phyloP scores from a whole-genome alignment of 192 early-diverging fungal species.

The Backusella circina region DNA sequence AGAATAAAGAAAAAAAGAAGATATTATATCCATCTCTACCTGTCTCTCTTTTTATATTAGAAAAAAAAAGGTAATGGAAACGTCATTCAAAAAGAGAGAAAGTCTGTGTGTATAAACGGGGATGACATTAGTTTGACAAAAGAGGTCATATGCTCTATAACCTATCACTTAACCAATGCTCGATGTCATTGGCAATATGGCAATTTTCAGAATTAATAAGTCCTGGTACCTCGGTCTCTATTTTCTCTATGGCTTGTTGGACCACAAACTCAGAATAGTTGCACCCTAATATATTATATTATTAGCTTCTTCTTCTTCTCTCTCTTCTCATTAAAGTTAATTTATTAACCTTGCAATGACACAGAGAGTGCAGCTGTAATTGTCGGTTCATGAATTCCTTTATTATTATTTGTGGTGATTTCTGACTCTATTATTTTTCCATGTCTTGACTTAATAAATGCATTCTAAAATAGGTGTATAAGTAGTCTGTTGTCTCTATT shows the following conservation, averaged over 20 bases:
- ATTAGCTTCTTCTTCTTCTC: not conserved
- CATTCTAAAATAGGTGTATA: conserved; percentile 7
- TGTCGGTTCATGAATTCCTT: conserved; percentile 22
- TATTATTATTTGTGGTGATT: not conserved
- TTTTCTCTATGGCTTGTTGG: conserved; percentile 17
- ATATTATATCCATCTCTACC: not conserved
- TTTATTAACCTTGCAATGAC: conserved; percentile 22
- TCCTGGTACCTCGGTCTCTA: conserved; percentile 21
- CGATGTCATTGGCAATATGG: conserved; percentile 12
- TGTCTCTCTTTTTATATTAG: not conserved
- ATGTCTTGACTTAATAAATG: conserved; percentile 20
- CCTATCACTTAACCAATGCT: conserved; percentile 9
- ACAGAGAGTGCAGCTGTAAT: conserved; percentile 20
- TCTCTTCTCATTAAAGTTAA: not conserved
- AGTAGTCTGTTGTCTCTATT: not conserved
- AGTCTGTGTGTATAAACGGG: not conserved
- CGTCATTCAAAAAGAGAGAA: not conserved
- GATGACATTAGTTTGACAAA: not conserved
- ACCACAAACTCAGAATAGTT: conserved; percentile 11
- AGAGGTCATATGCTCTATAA: not conserved
- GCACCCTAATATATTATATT: conserved; percentile 11
- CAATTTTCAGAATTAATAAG: conserved; percentile 20
- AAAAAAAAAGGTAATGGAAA: not conserved
- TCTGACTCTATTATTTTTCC: conserved; percentile 24
- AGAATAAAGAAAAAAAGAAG: not conserved